A percentile compares a stretch with the other conserved stretches of the same genome.
Evolutionary conservation across 495 filamentous ascomycete genomes (phyloP).

Genomic region (Chaetomium cochliodes): DNA sequence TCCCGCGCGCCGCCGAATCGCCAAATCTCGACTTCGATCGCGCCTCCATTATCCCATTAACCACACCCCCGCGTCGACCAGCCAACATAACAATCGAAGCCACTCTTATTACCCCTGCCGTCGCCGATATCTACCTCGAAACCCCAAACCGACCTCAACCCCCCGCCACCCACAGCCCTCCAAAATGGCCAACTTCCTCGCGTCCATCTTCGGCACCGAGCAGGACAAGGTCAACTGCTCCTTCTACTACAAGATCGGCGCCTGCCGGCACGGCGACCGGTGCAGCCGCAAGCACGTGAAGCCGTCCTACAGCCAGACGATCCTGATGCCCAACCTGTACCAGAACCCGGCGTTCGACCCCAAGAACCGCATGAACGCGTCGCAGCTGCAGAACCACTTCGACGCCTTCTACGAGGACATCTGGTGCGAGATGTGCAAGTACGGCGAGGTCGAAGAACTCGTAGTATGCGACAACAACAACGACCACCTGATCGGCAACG

Average conservation of each 20-base stretch:
- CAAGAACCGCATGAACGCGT: conserved; percentile 92
- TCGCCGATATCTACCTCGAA: neutral
- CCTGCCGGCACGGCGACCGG: conserved; percentile 95
- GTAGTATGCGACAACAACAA: conserved; percentile 96
- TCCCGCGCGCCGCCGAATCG: neutral
- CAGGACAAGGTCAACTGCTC: conserved; percentile 79
- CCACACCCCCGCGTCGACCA: neutral
- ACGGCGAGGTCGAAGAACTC: conserved; percentile 84
- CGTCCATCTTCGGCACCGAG: conserved; percentile 98
- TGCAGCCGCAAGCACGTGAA: conserved; percentile 99
- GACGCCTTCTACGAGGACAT: conserved; percentile 99
- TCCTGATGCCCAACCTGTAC: conserved; percentile 97
- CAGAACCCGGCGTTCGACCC: conserved; percentile 98
- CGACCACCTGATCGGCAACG: conserved; percentile 97
- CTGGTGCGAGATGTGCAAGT: conserved; percentile 98
- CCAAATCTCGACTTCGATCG: conserved; percentile 7
- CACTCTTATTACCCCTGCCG: neutral
- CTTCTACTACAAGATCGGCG: conserved; percentile 69
- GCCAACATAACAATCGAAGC: neutral
- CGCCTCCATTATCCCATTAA: conserved; percentile 3
- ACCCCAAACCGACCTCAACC: neutral
- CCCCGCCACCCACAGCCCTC: neutral
- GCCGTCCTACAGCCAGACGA: conserved; percentile 94
- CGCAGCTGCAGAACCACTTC: conserved; percentile 96
- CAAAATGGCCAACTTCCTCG: conserved; percentile 89